phyloP scores from a whole-genome alignment of 129 eudicot species.

The Chrysanthemum seticuspe region DNA sequence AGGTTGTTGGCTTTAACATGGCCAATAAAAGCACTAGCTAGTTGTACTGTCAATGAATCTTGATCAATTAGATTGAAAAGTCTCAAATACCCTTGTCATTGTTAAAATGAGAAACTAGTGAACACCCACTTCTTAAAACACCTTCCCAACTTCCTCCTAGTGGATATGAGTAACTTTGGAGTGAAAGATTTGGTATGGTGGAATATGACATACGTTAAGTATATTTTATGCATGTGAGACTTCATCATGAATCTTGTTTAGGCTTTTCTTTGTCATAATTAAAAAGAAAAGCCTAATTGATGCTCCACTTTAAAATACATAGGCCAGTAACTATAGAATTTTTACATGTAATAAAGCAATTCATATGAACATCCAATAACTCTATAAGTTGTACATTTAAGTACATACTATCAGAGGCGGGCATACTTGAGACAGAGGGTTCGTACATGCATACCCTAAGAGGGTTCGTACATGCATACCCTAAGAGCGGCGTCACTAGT shows the following conservation, averaged over 20 bases:
- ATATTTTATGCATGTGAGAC: conserved; percentile 10
- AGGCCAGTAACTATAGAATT: too few species aligned
- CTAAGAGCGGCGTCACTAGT: too few species aligned
- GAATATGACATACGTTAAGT: conserved; percentile 6
- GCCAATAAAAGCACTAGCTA: conserved; percentile 20
- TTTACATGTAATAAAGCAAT: too few species aligned
- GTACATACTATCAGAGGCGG: too few species aligned
- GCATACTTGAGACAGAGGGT: too few species aligned
- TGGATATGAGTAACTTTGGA: conserved; percentile 23
- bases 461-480: too few species aligned
- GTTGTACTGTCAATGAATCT: conserved; percentile 34
- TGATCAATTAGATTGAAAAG: conserved; percentile 25
- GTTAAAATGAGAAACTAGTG: conserved; percentile 25
- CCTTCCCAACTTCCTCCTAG: conserved; percentile 29
- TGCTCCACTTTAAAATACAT: not conserved
- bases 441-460: too few species aligned
- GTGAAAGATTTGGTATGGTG: conserved; percentile 33
- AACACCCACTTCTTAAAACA: conserved; percentile 40
- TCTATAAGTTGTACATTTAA: too few species aligned
- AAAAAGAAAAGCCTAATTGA: conserved; percentile 17
- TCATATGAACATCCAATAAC: too few species aligned
- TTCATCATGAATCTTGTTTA: conserved; percentile 29
- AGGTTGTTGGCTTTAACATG: conserved; percentile 37
- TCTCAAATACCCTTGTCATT: conserved; percentile 35
- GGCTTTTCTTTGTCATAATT: conserved; percentile 29